Conservation (phyloP, 1,139 yeast genomes). For the Kurtzmaniella quercitrusa region DNA sequence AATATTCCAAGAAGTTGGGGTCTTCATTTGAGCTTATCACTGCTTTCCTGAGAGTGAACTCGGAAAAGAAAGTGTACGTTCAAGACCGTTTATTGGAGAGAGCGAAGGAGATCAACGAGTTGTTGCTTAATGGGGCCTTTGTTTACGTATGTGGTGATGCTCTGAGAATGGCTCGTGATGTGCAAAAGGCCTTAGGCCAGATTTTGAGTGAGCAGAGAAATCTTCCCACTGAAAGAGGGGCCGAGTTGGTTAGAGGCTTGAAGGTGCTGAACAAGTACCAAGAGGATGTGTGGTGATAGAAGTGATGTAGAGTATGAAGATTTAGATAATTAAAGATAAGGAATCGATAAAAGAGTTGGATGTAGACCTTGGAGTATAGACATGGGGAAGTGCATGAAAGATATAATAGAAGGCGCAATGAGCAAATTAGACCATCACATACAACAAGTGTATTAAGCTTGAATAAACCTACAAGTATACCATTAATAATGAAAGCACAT, state of each 20-base stretch:
- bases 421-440: no score
- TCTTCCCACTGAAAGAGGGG: conserved; percentile 63
- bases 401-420: no score
- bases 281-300: conserved; percentile 95
- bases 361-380: no score
- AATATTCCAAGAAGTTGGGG: conserved; percentile 60
- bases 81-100: conserved; percentile 73
- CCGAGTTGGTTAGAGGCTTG: conserved; percentile 72
- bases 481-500: no score
- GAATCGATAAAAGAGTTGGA: no score
- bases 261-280: conserved; percentile 87
- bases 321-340: no score
- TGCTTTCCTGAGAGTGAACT: conserved; percentile 80
- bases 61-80: conserved; percentile 70
- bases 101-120: conserved; percentile 48
- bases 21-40: conserved; percentile 65
- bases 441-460: no score
- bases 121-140: conserved; percentile 72
- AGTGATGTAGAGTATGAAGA: no score
- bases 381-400: no score
- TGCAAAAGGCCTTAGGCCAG: conserved; percentile 65
- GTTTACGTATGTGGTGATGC: conserved; percentile 98
- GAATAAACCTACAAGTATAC: no score
- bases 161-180: conserved; percentile 92
- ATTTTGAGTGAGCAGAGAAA: conserved; percentile 60